These are phyloP conservation scores for Acacia acuminata DNA, from an alignment of 306 rosid genomes.

Conservation along the genomic window DNA sequence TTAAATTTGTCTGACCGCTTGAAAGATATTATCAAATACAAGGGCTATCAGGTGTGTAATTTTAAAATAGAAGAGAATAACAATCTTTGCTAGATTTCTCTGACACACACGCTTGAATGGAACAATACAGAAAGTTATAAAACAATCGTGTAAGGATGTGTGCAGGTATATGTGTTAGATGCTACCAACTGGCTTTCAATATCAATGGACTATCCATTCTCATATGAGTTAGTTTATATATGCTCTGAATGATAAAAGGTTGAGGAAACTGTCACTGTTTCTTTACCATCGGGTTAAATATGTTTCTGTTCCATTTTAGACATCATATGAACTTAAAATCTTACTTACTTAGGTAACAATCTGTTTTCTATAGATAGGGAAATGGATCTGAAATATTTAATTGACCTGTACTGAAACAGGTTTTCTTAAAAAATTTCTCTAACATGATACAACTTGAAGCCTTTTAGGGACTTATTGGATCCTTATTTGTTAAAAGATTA, in stretches of 20 bases:
- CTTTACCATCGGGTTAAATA: neutral
- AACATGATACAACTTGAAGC: slow-evolving; percentile 4
- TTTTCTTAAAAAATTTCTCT: neutral
- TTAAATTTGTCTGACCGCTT: slow-evolving; percentile 66
- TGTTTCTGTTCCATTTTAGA: neutral
- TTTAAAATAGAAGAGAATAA: slow-evolving; percentile 3
- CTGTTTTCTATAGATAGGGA: neutral
- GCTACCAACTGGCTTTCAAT: neutral
- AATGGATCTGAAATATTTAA: neutral
- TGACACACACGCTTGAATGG: neutral
- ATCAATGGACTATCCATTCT: neutral
- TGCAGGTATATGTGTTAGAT: neutral
- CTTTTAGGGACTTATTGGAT: neutral
- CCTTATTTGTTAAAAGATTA: neutral
- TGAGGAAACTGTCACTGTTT: neutral
- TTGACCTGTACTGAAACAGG: neutral
- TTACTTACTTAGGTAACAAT: neutral
- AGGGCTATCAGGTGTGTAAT: slow-evolving; percentile 79
- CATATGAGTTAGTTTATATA: neutral
- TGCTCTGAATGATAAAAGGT: neutral
- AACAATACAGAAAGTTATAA: neutral
- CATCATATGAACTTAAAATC: neutral
- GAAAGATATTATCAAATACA: slow-evolving; percentile 91
- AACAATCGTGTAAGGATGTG: neutral
- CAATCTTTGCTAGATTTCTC: slow-evolving; percentile 1